These are phyloP conservation scores for Beauveria rudraprayagi DNA, from an alignment of 2,329 filamentous ascomycete genomes.

Conservation along the genomic window DNA sequence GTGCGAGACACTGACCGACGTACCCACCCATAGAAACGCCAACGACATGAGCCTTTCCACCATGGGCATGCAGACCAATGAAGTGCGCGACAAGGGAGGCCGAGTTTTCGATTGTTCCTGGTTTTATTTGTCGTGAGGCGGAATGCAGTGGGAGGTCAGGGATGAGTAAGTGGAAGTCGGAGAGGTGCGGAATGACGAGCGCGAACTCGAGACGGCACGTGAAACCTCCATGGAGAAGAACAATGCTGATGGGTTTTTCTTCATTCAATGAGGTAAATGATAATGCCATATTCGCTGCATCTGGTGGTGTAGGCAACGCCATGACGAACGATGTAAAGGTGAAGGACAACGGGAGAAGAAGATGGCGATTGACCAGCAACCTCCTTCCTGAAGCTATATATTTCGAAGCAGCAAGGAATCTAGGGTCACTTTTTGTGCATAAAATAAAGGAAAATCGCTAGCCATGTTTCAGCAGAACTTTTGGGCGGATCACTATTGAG, in stretches of 20 bases:
- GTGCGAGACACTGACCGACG: slow-evolving; percentile 25
- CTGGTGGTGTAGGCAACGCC: not conserved
- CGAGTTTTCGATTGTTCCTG: slow-evolving; percentile 23
- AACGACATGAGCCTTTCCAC: slow-evolving; percentile 29
- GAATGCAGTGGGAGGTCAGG: slow-evolving; percentile 33
- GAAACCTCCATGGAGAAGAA: slow-evolving; percentile 26
- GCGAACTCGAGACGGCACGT: slow-evolving; percentile 27
- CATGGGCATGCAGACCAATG: slow-evolving; percentile 28
- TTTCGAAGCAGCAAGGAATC: too few relatives aligned
- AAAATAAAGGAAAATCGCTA: too few relatives aligned
- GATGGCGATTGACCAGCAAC: too few relatives aligned
- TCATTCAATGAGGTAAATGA: not conserved
- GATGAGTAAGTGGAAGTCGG: slow-evolving; percentile 30
- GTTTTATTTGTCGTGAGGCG: slow-evolving; percentile 18
- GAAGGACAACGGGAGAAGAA: too few relatives aligned
- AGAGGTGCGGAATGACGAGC: slow-evolving; percentile 26
- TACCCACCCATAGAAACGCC: slow-evolving; percentile 34
- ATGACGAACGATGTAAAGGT: not conserved
- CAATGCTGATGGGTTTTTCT: slow-evolving; percentile 15
- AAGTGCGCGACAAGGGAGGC: slow-evolving; percentile 27
- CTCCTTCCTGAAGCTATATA: too few relatives aligned
- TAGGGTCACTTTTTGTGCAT: too few relatives aligned
- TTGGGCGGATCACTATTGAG: too few relatives aligned
- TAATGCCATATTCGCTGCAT: not conserved
- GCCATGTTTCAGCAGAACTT: too few relatives aligned